Base-by-base conservation (phyloP, 345 rosid species). In the Salix caprea region DNA sequence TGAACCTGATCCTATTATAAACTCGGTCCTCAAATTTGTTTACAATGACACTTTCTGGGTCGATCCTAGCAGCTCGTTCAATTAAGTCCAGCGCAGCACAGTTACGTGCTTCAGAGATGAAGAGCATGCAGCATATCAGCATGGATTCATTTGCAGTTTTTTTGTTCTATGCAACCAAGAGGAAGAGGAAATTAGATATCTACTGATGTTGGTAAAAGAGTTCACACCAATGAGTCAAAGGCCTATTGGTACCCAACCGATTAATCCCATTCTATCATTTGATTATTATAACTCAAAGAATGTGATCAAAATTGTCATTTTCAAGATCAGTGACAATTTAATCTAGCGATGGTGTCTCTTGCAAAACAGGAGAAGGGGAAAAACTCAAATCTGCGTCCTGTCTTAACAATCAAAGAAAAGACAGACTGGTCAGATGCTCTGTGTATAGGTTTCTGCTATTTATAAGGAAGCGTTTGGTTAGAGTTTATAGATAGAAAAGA, bases 61-160 rank as follows among this genome's bases (percentile, higher is more conserved):
- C 81, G 1, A 72, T 81, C 76, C 78, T 80, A 2, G 87, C 87
- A 0, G 88, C 87, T 42, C 67, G 80, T 73, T 90, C 89, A 60
- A 88, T 86, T 2, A 83, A 70, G 26, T 88, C 87, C 2, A 90
- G 86, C 34, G 84, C 84, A 21, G 85, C 32, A 4, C n/a, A 79
- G 81, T 87, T 87, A 2, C 89, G 85, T 4, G 89, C 69, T 70
- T 90, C 93, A 1, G 93, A 90, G 69, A 88, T 79, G 87, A 52
- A 90, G 61, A 90, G 40, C 87, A 87, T 87, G 86, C 93, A 85
- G 81, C 93, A 90, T 24, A 88, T 77, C 34, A 89, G 78, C 76
- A 75, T 60, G 54, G 85, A 86, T 3, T 76, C 74, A 62, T 82
- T 74, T 73, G 75, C 80, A 62, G 34, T 42, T 54, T 74, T 81